Conservation (phyloP, 2,329 filamentous ascomycete species). For the Fusarium napiforme region DNA sequence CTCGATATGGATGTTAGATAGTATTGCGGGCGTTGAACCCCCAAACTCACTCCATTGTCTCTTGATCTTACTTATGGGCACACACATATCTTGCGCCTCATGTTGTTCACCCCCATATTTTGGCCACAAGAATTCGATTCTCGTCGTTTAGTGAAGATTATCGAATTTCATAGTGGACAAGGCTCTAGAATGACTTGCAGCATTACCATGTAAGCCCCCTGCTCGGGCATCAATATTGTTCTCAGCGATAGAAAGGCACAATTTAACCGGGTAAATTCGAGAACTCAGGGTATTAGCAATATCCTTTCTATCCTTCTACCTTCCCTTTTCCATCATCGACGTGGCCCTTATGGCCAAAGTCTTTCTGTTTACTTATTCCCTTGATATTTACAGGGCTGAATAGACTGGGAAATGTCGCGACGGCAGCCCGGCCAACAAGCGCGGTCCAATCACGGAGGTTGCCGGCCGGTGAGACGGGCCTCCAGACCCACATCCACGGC, state of each 20-base stretch:
- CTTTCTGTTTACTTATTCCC: background rate
- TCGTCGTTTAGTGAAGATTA: background rate
- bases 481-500: constrained; percentile 25
- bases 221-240: constrained; percentile 13
- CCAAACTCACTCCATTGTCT: constrained; percentile 19
- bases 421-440: constrained; percentile 18
- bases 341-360: background rate
- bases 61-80: constrained; percentile 7
- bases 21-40: constrained; percentile 13
- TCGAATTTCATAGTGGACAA: constrained; percentile 4
- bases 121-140: background rate
- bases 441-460: constrained; percentile 42
- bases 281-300: background rate
- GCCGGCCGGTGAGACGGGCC: constrained; percentile 28
- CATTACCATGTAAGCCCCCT: background rate
- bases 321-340: background rate
- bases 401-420: constrained; percentile 10
- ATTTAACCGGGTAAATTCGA: constrained; percentile 1
- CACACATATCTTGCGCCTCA: constrained; percentile 10
- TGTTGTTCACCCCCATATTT: constrained; percentile 18
- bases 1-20: constrained; percentile 2
- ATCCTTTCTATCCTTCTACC: background rate
- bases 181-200: constrained; percentile 22
- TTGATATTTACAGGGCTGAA: constrained; percentile 30
- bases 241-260: background rate